Conservation (phyloP, 2,329 filamentous ascomycete genomes). For the Metarhizium sp. region DNA sequence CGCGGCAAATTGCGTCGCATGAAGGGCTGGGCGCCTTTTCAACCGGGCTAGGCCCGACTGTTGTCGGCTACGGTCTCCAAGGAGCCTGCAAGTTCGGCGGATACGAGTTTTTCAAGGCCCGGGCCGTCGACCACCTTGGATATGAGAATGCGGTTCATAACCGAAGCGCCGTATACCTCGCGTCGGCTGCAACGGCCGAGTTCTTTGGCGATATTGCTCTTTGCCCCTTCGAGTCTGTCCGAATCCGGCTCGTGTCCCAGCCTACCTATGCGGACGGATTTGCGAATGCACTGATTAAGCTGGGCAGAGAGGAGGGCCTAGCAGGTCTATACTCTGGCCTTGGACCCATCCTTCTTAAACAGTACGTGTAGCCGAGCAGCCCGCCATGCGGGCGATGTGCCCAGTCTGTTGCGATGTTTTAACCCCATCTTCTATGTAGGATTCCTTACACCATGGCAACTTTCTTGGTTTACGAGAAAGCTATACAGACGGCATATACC, state of each 20-base stretch:
- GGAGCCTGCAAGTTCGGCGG: constrained; percentile 90
- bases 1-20: constrained; percentile 73
- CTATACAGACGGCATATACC: constrained; percentile 61
- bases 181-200: constrained; percentile 54
- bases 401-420: not conserved
- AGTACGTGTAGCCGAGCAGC: constrained; percentile 20
- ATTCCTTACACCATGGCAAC: constrained; percentile 92
- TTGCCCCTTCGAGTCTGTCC: constrained; percentile 85
- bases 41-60: constrained; percentile 78
- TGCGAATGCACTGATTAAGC: constrained; percentile 71
- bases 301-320: constrained; percentile 70
- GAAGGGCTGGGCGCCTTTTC: constrained; percentile 81
- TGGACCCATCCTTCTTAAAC: constrained; percentile 67
- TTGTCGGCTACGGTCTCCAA: constrained; percentile 88
- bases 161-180: constrained; percentile 74
- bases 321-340: constrained; percentile 88
- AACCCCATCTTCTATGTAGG: constrained; percentile 30
- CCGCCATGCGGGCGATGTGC: not conserved
- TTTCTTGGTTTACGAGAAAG: constrained; percentile 91
- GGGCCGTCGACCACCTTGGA: constrained; percentile 71
- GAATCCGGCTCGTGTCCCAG: constrained; percentile 86
- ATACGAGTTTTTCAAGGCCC: constrained; percentile 95
- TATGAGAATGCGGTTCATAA: constrained; percentile 69
- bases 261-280: constrained; percentile 78
- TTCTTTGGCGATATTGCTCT: constrained; percentile 73